These are phyloP conservation scores for Kurtzmaniella fragi DNA, from an alignment of 805 yeast genomes.

Conservation along the genomic window DNA sequence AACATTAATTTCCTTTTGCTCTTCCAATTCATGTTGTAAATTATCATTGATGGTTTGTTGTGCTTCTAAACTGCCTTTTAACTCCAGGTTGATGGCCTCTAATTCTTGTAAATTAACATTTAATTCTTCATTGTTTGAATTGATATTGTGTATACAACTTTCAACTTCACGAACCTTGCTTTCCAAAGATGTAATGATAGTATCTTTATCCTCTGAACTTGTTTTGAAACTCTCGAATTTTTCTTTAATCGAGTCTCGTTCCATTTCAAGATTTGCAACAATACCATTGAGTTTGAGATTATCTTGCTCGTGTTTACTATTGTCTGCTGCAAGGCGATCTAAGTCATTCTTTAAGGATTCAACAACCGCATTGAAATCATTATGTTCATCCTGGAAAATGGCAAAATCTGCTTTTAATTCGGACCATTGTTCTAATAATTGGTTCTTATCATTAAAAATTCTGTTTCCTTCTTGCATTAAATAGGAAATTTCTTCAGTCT, in stretches of 20 bases:
- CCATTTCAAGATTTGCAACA: not conserved
- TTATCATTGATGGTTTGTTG: too few species aligned
- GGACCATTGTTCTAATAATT: not conserved
- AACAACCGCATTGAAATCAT: not conserved
- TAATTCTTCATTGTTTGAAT: conserved; percentile 1
- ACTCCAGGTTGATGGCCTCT: not conserved
- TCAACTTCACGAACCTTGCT: not conserved
- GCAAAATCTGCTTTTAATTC: conserved; percentile 1
- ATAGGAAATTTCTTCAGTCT: not conserved
- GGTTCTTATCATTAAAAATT: not conserved
- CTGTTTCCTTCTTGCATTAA: conserved; percentile 1
- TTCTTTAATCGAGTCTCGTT: not conserved
- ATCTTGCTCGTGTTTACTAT: not conserved
- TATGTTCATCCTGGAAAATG: conserved; percentile 1
- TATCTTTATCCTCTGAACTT: not conserved
- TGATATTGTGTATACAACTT: not conserved
- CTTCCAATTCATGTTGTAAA: too few species aligned
- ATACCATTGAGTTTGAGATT: not conserved
- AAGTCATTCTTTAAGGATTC: not conserved
- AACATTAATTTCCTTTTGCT: too few species aligned
- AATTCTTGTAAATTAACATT: not conserved
- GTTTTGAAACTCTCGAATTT: not conserved
- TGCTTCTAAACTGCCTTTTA: not conserved
- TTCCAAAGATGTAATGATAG: not conserved
- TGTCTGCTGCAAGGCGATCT: not conserved